These are phyloP conservation scores for Cairneyella variabilis DNA, from an alignment of 495 filamentous ascomycete species.

Conservation along the genomic window DNA sequence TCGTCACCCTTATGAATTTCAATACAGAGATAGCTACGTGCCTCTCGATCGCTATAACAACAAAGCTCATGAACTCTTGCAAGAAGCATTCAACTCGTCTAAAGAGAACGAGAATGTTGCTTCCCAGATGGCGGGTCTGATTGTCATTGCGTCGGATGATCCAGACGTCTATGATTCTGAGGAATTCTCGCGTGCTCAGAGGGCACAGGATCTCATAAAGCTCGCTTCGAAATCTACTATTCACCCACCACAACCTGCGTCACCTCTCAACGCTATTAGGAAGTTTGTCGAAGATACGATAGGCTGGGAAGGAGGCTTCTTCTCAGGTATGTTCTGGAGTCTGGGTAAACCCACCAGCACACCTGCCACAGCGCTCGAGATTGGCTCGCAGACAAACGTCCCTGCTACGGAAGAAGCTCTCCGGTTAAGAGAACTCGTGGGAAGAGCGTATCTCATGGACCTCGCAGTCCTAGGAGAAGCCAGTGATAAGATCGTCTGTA, in stretches of 20 bases:
- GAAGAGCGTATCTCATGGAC: constrained; percentile 67
- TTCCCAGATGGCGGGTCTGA: constrained; percentile 14
- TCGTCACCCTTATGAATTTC: constrained; percentile 59
- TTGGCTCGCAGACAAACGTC: constrained; percentile 16
- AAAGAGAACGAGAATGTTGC: constrained; percentile 6
- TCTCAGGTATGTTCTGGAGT: constrained; percentile 63
- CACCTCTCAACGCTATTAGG: constrained; percentile 32
- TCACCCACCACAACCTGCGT: constrained; percentile 4
- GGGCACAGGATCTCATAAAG: constrained; percentile 62
- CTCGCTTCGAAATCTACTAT: constrained; percentile 51
- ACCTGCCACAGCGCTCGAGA: constrained; percentile 13
- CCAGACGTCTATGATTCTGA: constrained; percentile 56
- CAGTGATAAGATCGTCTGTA: constrained; percentile 63
- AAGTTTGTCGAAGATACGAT: constrained; percentile 62
- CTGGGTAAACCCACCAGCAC: constrained; percentile 39
- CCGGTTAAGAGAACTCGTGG: constrained; percentile 59
- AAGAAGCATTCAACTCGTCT: constrained; percentile 16
- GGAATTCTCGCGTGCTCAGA: constrained; percentile 46
- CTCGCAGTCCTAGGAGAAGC: constrained; percentile 58
- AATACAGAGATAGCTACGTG: constrained; percentile 64
- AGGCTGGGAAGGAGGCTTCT: constrained; percentile 77
- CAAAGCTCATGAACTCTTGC: constrained; percentile 23
- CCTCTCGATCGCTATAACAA: constrained; percentile 57
- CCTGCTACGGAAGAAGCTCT: constrained; percentile 47
- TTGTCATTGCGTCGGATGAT: constrained; percentile 69